phyloP scores from a whole-genome alignment of 2,329 filamentous ascomycete species.

The Aurifilum marmelostoma region DNA sequence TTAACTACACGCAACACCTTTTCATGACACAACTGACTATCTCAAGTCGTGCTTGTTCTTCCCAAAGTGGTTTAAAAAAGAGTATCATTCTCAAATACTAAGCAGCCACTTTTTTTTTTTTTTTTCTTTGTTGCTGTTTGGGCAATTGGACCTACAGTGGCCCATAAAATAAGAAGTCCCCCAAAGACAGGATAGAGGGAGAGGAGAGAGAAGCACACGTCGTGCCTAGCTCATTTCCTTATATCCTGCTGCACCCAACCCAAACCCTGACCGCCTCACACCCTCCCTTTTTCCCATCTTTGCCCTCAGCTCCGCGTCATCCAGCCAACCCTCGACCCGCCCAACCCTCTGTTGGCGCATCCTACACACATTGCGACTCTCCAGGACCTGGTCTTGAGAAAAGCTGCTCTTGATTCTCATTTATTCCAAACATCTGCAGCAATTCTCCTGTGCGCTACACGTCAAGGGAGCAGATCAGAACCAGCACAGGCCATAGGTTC shows the following conservation, averaged over 20 bases:
- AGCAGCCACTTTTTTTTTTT: too few species aligned
- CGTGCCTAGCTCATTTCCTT: constrained; percentile 1
- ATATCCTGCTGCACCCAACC: constrained; percentile 9
- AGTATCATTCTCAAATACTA: background rate
- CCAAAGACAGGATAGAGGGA: background rate
- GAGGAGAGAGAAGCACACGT: background rate
- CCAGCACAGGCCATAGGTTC: background rate
- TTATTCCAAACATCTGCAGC: constrained; percentile 28
- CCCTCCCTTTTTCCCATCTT: constrained; percentile 30
- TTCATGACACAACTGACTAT: background rate
- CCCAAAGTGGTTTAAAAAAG: background rate
- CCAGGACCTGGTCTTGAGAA: background rate
- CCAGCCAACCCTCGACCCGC: constrained; percentile 20
- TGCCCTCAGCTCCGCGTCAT: constrained; percentile 27
- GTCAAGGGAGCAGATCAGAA: background rate
- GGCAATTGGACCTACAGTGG: background rate
- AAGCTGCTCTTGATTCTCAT: background rate
- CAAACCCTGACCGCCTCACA: constrained; percentile 21
- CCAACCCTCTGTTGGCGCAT: constrained; percentile 19
- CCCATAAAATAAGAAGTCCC: background rate
- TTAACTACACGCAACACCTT: background rate
- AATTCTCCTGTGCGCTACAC: background rate
- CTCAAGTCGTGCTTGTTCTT: background rate
- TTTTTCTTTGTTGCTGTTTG: background rate
- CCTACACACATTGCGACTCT: constrained; percentile 3